Conservation (phyloP, 192 early-diverging fungal genomes). For the Umbelopsis vinacea region DNA sequence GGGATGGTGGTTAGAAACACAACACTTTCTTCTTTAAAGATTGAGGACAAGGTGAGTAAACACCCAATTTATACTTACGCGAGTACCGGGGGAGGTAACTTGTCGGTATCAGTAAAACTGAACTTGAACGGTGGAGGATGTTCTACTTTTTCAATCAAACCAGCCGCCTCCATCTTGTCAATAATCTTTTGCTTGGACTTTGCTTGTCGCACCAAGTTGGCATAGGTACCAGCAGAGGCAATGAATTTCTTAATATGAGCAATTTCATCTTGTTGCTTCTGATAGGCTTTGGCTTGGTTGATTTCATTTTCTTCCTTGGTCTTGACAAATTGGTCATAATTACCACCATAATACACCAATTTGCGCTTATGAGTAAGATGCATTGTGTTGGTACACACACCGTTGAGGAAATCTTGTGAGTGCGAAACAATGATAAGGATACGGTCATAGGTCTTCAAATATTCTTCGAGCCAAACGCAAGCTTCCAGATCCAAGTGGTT, state of each 20-base stretch:
- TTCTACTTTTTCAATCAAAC: constrained; percentile 91
- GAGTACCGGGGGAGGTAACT: constrained; percentile 94
- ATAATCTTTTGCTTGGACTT: constrained; percentile 98
- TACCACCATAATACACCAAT: constrained; percentile 90
- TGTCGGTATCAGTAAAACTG: constrained; percentile 78
- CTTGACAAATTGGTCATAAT: constrained; percentile 92
- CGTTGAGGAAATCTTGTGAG: constrained; percentile 68
- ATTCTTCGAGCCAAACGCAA: constrained; percentile 66
- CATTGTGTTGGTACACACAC: constrained; percentile 85
- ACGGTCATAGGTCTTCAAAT: constrained; percentile 67
- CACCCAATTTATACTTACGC: neutral
- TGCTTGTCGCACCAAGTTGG: constrained; percentile 95
- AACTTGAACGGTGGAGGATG: constrained; percentile 76
- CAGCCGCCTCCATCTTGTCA: constrained; percentile 98
- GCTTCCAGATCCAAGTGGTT: constrained; percentile 72
- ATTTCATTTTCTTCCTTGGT: constrained; percentile 90
- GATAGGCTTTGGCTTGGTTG: constrained; percentile 98
- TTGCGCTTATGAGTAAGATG: constrained; percentile 86
- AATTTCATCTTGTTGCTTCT: constrained; percentile 97
- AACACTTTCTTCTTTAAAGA: neutral
- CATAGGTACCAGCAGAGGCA: constrained; percentile 95
- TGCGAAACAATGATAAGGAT: constrained; percentile 77
- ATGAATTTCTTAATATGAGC: constrained; percentile 97
- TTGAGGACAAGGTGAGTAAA: too few relatives aligned
- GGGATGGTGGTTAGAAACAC: neutral